Base-by-base conservation (phyloP, 2,329 filamentous ascomycete genomes). In the Trichophyton equinum region DNA sequence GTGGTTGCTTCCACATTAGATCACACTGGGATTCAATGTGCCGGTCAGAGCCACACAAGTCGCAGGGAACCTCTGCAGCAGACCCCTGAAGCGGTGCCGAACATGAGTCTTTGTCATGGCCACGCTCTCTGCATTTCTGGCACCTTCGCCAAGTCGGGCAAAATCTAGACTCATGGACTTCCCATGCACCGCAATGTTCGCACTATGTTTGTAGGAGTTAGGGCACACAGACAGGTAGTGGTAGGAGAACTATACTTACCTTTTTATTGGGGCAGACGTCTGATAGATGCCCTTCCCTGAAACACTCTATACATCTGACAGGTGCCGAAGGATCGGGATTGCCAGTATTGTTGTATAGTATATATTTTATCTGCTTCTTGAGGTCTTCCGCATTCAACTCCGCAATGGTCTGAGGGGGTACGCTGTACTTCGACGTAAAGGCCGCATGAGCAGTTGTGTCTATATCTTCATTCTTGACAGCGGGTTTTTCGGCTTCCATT, bases 21-120 rank as follows among this genome's bases (percentile, higher is more conserved):
- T 81, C 78, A 69, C 87, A 89, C 1, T 79, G 72, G 11, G 75
- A 69, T 68, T 89, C 86, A 7, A 78, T 65, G 66, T 90, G 87
- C 7, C 79, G 75, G 2, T 67, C 64, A 5, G 78, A 78, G 44
- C 74, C 74, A 70, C 87, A 90, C 38, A 84, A 75, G 9, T 82
- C 81, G 69, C 87, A 90, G 2, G 79, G 78, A 55, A 80, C 73
- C 22, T 76, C 73, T n/a, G 65, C 61, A 27, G 78, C 77, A 60
- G 85, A 82, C 15, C 77, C 77, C 63, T 78, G 79, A 15, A 87
- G 76, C 63, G 83, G 82, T 64, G 86, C 82, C 1, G 71, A 67
- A 68, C 86, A 89, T 6, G 73, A 65, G 0, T 71, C 66, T 18
- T 73, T 71, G 58, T 67, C 66, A 67, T 90, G 87, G 8, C 86